Base-by-base conservation (phyloP, 768 basidiomycete genomes). In the Lyophyllum atratum region DNA sequence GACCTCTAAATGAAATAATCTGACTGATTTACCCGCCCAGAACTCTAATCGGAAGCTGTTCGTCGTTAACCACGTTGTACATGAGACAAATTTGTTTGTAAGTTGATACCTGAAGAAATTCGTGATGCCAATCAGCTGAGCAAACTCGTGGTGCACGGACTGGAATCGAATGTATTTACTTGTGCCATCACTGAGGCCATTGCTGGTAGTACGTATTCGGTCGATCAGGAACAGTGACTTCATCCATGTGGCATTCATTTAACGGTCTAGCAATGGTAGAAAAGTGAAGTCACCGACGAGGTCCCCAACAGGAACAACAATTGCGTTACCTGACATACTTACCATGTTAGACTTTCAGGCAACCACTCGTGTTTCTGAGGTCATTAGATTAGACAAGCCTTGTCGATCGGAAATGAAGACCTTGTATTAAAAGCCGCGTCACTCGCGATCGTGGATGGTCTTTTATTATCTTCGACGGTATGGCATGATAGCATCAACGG, bases 361-460 rank as follows among this genome's bases (percentile, higher is more conserved):
- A 24, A 28, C 21, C n/a, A 19, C 19, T 42, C 5, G 10, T 48
- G 14, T 29, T 1, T 19, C 22, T 47, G 11, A 29, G 31, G 12
- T 5, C 29, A 25, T 11, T 17, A 24, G 34, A 45, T 29, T 19
- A 4, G 17, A 4, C 29, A 31, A 11, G 50, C 59, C 52, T 62
- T 56, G 24, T 15, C n/a, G 12, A 37, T 61, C 62, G 64, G 64
- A 65, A 55, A 63, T 63, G 59, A 60, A 59, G 28, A 7, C 15
- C 29, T 37, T 49, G 21, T 26, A 48, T 51, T 48, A 28, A 10
- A 45, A n/a, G 19, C 15, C 19, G 25, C 29, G 15, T 33, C 17
- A 31, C 10, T 49, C 47, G 6, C n/a, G 25, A 5, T 49, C 29
- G 6, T n/a, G 7, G n/a, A n/a, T 31, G 28, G 9, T 14, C 25